These are phyloP conservation scores for Euphorbia schlechtendalii DNA, from an alignment of 441 rosid genomes.

Conservation along the genomic window DNA sequence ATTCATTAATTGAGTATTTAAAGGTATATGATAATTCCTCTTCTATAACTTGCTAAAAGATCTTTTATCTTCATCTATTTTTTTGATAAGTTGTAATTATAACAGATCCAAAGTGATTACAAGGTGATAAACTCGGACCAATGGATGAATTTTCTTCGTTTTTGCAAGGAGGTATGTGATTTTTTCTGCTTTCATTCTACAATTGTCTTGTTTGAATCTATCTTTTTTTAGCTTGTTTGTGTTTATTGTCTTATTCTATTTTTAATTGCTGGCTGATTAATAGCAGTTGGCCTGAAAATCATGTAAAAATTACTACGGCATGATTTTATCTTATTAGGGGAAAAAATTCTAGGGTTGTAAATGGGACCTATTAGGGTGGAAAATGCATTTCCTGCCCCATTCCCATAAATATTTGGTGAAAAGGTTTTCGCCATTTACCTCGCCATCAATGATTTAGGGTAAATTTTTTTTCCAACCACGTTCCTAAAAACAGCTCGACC, in stretches of 20 bases:
- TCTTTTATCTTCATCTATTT: not conserved
- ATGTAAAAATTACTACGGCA: not conserved
- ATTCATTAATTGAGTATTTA: constrained; percentile 62
- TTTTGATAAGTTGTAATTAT: constrained; percentile 4
- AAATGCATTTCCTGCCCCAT: too few species aligned
- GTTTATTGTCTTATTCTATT: not conserved
- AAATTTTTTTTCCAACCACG: too few species aligned
- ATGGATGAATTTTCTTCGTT: constrained; percentile 46
- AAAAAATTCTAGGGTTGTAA: too few species aligned
- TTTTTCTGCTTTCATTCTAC: constrained; percentile 5
- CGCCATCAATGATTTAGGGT: too few species aligned
- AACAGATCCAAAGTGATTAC: constrained; percentile 48
- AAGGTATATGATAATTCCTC: constrained; percentile 34
- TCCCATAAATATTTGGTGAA: too few species aligned
- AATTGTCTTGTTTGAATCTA: not conserved
- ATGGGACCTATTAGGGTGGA: too few species aligned
- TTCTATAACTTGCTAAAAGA: not conserved
- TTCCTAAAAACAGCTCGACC: too few species aligned
- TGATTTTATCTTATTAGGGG: not conserved
- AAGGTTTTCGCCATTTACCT: too few species aligned
- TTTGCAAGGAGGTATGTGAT: constrained; percentile 41
- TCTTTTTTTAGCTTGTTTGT: not conserved
- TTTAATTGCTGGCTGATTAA: not conserved
- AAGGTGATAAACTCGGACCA: constrained; percentile 52
- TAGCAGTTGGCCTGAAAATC: not conserved